phyloP scores from a whole-genome alignment of 106 monocot species.

The Alisma plantagoaquatica region DNA sequence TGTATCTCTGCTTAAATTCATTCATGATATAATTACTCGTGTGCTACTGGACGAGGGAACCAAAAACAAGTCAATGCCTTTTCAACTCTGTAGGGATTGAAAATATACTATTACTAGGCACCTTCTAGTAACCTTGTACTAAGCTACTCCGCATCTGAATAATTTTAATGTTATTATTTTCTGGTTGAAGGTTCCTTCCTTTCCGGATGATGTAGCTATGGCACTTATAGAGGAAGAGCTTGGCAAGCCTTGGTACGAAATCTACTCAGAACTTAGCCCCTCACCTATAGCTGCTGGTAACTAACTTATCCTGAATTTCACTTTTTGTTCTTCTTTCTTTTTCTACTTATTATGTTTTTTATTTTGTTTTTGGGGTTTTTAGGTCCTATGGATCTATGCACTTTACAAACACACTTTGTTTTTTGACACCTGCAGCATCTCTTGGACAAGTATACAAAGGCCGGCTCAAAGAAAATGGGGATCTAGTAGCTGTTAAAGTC shows the following conservation, averaged over 20 bases:
- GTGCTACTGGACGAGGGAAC: too few species aligned
- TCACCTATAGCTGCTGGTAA: slow-evolving; percentile 99
- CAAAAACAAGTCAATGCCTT: too few species aligned
- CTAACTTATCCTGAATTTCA: background rate
- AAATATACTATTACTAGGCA: too few species aligned
- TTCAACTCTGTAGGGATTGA: too few species aligned
- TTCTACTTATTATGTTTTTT: background rate
- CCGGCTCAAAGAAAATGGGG: slow-evolving; percentile 85
- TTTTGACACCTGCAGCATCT: slow-evolving; percentile 48
- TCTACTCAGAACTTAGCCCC: slow-evolving; percentile 82
- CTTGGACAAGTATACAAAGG: slow-evolving; percentile 99
- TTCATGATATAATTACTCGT: too few species aligned
- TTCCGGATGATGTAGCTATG: slow-evolving; percentile 96
- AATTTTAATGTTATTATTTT: background rate
- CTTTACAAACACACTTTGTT: background rate
- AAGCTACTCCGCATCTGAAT: too few species aligned
- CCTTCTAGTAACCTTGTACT: too few species aligned
- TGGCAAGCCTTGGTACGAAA: slow-evolving; percentile 74
- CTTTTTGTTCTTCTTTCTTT: background rate
- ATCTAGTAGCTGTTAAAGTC: slow-evolving; percentile 95
- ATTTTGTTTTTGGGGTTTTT: slow-evolving; percentile 1
- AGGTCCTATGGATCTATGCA: too few species aligned
- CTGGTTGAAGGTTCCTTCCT: slow-evolving; percentile 79
- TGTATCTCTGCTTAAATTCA: too few species aligned
- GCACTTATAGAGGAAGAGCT: slow-evolving; percentile 87